A percentile compares a stretch with the other conserved stretches of the same genome.
These are phyloP conservation scores for Yamadazyma diospyri DNA, from an alignment of 1,139 yeast species.

Conservation along the genomic window DNA sequence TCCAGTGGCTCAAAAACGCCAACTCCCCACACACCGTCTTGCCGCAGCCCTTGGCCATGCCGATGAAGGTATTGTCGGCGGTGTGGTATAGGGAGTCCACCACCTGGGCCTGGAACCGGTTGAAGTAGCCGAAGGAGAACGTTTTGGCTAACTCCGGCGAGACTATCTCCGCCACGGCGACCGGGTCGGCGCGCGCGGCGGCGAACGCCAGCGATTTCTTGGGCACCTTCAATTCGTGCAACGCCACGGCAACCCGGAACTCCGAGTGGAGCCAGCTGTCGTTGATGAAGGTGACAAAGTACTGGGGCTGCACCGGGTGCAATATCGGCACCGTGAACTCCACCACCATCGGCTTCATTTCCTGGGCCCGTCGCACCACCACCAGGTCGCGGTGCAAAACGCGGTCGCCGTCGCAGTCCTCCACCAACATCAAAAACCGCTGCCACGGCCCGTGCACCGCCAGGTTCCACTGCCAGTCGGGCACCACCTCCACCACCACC, in stretches of 20 bases:
- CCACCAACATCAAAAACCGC: constrained; percentile 66
- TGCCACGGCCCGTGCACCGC: constrained; percentile 62
- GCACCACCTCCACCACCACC: constrained; percentile 62
- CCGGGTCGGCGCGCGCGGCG: constrained; percentile 47
- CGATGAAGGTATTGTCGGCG: constrained; percentile 60
- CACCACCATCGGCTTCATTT: constrained; percentile 52
- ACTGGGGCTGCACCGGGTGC: constrained; percentile 70
- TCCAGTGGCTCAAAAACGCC: constrained; percentile 72
- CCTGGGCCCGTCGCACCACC: constrained; percentile 44
- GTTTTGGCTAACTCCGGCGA: constrained; percentile 41
- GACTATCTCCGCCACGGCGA: constrained; percentile 47
- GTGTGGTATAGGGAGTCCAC: constrained; percentile 59
- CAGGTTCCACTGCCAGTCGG: constrained; percentile 76
- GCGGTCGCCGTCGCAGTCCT: constrained; percentile 79
- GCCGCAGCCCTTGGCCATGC: constrained; percentile 75
- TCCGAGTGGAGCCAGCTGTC: constrained; percentile 86
- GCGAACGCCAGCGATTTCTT: constrained; percentile 66
- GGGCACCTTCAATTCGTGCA: constrained; percentile 59
- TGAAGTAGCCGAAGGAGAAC: constrained; percentile 54
- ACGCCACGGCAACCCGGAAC: constrained; percentile 55
- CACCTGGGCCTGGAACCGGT: constrained; percentile 69
- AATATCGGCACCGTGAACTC: constrained; percentile 63
- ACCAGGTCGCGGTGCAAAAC: constrained; percentile 61
- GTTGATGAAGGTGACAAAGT: constrained; percentile 68
- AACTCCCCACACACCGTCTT: constrained; percentile 71